Evolutionary conservation across 2,329 filamentous ascomycete species (phyloP), one percentile per base, ranked within the genome.

Genomic region (Nemania sp.): DNA sequence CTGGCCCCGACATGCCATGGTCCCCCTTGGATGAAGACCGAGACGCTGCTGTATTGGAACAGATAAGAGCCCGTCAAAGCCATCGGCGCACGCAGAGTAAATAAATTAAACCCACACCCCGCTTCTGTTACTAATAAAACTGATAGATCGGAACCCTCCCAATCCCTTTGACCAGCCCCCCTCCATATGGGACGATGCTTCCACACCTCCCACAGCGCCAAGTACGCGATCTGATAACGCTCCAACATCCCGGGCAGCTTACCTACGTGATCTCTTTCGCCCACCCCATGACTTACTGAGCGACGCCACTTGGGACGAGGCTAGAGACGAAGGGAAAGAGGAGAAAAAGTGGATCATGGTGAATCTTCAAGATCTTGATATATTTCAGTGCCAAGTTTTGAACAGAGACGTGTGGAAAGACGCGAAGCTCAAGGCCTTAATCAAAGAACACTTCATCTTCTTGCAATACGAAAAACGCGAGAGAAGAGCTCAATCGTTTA

Each of bases 361-460:
- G 58, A 97, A 99, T 69, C 86, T 99, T 14, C 94, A 99, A 72
- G 92, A 99, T 68, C 84, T 90, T 61, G 89, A 89, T 30, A 86
- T 96, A 66, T 99, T 99, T 71, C 89, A 94, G 71, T 99, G 94
- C 71, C 94, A 99, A 70, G 82, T 90, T 2, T 77, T 99, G 15
- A 99, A 99, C 69, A 83, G 94, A 39, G 94, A 99, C 69, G 85
- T 97, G 49, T 99, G 94, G 94, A 97, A 97, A 73, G 89, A 97
- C 63, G 72, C 82, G 15, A 81, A 86, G 2, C 84, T 99, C 52
- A 84, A 82, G 64, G 84, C 89, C n/a, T 83, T 95, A 1, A 80
- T 99, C 24, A 83, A 83, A 64, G 93, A 97, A 68, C 92, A 95
- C 73, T 99, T 99, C 70, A 82, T 99, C 62, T 99, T 99, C 72